Base-by-base conservation (phyloP, 2,329 filamentous ascomycete genomes). In the Clathrospora elynae region DNA sequence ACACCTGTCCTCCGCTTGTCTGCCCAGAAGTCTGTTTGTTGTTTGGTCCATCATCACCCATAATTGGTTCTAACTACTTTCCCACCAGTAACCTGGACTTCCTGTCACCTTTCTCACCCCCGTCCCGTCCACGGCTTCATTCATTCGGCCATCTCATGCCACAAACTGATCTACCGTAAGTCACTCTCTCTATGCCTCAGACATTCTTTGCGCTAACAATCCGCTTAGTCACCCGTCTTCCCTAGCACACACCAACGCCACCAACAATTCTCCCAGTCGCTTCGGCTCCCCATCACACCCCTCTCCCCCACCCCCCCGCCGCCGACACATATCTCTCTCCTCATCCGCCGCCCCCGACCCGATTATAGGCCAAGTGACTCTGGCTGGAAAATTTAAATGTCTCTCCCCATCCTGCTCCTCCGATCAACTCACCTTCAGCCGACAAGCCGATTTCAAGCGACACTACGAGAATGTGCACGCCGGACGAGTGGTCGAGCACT, bases 381-480 rank as follows among this genome's bases (percentile, higher is more conserved):
- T 38, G 2, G 37, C 49, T 24, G 55, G 58, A 1, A 59, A 52
- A 14, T 64, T 67, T 42, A 46, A 48, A n/a, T 68, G 66, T 35
- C 20, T 53, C 2, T 35, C 55, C 2, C 6, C 44, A 6, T 16
- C 33, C 1, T 68, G 66, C 29, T 16, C 30, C 9, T 12, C 28
- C 5, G 29, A 33, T 12, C 23, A 42, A 5, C 22, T 56, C 3
- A 51, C 36, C 1, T 69, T 68, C 23, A 59, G 58, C 6, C 56
- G 66, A 2, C 57, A 61, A 10, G 66, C 66, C 1, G 66, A 69
- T 32, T 55, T 69, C 13, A 56, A 62, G 4, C 54, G 66, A 1
- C 66, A 69, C 26, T 46, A 58, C 14, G 49, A 49, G 0, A 58
- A 62, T 12, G 24, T 39, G 0, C 66, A 69, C 31, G 49, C 43